These are phyloP conservation scores for Saccharomyces hybrid DNA, from an alignment of 1,139 yeast genomes.

Conservation along the genomic window DNA sequence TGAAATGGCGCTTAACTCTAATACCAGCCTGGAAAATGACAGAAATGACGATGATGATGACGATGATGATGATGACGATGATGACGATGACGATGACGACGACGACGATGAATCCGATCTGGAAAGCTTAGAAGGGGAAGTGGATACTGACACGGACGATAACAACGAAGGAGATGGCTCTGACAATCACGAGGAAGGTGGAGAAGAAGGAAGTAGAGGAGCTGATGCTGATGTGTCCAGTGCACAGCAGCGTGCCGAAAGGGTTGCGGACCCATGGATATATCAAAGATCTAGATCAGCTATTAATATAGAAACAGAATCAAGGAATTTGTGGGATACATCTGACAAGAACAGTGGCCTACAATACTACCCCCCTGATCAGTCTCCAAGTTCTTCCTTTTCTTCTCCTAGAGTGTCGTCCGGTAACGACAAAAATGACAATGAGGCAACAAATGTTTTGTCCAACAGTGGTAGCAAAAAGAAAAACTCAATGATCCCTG, in stretches of 20 bases:
- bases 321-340: neutral
- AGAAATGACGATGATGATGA: conserved; percentile 9
- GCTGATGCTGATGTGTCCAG: conserved; percentile 10
- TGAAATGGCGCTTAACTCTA: conserved; percentile 8
- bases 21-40: conserved; percentile 5
- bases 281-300: neutral
- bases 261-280: neutral
- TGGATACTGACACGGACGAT: conserved; percentile 11
- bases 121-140: conserved; percentile 8
- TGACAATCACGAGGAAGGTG: conserved; percentile 16
- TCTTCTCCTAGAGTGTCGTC: neutral
- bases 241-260: neutral
- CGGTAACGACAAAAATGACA: neutral
- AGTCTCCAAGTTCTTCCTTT: neutral
- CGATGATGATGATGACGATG: conserved; percentile 9
- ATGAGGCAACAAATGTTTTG: neutral
- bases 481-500: conserved; percentile 16
- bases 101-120: conserved; percentile 8
- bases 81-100: conserved; percentile 13
- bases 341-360: neutral
- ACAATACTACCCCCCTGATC: neutral
- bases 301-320: neutral
- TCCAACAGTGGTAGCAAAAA: conserved; percentile 6
- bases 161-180: conserved; percentile 15
- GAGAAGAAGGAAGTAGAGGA: conserved; percentile 3